Conservation (phyloP, 2,329 filamentous ascomycete species). For the Fusarium citri region DNA sequence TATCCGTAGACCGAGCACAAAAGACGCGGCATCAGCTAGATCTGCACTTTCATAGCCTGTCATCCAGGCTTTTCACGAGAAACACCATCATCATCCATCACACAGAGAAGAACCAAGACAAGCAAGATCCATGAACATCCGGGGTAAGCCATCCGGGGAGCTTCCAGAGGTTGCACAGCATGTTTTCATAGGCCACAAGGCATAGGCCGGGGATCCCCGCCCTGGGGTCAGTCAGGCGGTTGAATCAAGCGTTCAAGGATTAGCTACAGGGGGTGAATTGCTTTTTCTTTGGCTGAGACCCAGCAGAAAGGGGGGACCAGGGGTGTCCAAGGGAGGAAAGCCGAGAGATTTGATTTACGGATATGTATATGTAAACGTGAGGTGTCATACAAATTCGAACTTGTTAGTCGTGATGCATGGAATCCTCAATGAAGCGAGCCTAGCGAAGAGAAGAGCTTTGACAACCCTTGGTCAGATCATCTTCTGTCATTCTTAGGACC, state of each 20-base stretch:
- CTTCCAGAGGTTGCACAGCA: constrained; percentile 21
- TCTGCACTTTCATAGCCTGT: background rate
- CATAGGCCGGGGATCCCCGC: constrained; percentile 23
- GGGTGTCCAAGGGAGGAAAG: constrained; percentile 29
- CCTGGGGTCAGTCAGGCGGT: constrained; percentile 43
- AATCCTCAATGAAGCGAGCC: constrained; percentile 6
- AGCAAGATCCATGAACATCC: constrained; percentile 27
- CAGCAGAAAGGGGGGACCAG: constrained; percentile 29
- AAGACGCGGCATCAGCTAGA: background rate
- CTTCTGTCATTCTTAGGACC: background rate
- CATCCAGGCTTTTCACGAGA: background rate
- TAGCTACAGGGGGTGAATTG: background rate
- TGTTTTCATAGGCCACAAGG: constrained; percentile 14
- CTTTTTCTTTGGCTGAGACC: constrained; percentile 29
- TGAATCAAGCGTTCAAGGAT: constrained; percentile 45
- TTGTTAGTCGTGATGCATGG: constrained; percentile 4
- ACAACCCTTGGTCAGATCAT: constrained; percentile 25
- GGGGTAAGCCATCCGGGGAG: constrained; percentile 43
- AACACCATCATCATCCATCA: background rate
- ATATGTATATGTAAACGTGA: background rate
- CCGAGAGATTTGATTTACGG: constrained; percentile 13
- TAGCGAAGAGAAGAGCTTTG: constrained; percentile 1
- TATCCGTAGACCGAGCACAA: constrained; percentile 37
- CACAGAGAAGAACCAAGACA: background rate
- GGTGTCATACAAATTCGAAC: constrained; percentile 1